Conservation (phyloP, 352 stramenopile species). For the Phytophthora hibernalis region DNA sequence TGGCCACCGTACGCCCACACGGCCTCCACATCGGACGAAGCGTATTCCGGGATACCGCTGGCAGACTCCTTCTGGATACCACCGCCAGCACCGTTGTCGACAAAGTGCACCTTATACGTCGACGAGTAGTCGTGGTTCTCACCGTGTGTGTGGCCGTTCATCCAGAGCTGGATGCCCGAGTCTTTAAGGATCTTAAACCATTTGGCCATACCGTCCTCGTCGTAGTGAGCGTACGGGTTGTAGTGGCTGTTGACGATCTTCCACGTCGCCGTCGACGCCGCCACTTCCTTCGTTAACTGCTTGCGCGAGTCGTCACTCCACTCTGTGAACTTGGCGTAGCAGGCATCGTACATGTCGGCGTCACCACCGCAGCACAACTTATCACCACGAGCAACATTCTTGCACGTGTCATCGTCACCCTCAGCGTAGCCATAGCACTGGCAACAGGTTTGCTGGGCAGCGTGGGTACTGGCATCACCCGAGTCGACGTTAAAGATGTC, state of each 20-base stretch:
- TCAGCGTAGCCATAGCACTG: conserved; percentile 67
- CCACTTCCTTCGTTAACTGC: conserved; percentile 48
- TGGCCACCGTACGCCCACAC: conserved; percentile 69
- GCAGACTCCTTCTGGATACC: conserved; percentile 79
- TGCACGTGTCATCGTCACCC: conserved; percentile 46
- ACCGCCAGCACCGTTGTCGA: conserved; percentile 78
- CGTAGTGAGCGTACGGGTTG: conserved; percentile 58
- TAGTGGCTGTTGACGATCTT: conserved; percentile 79
- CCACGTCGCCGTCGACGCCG: conserved; percentile 59
- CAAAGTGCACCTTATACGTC: conserved; percentile 64
- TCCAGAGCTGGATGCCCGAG: conserved; percentile 47
- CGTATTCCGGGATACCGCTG: conserved; percentile 65
- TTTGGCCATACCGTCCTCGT: conserved; percentile 31
- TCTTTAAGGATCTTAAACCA: conserved; percentile 58
- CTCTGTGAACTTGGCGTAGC: conserved; percentile 44
- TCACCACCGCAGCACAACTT: conserved; percentile 47
- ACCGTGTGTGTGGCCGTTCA: conserved; percentile 70
- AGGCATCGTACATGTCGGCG: conserved; percentile 51
- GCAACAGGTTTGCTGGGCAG: conserved; percentile 57
- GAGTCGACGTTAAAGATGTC: conserved; percentile 72
- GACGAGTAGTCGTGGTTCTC: conserved; percentile 71
- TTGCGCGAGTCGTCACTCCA: conserved; percentile 62
- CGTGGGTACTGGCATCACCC: conserved; percentile 61
- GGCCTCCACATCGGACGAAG: conserved; percentile 53
- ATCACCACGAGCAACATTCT: conserved; percentile 51